A percentile compares a stretch with the other conserved stretches of the same genome.
Evolutionary conservation across 768 basidiomycete genomes (phyloP).

Genomic region (Daedaleopsis nitida): DNA sequence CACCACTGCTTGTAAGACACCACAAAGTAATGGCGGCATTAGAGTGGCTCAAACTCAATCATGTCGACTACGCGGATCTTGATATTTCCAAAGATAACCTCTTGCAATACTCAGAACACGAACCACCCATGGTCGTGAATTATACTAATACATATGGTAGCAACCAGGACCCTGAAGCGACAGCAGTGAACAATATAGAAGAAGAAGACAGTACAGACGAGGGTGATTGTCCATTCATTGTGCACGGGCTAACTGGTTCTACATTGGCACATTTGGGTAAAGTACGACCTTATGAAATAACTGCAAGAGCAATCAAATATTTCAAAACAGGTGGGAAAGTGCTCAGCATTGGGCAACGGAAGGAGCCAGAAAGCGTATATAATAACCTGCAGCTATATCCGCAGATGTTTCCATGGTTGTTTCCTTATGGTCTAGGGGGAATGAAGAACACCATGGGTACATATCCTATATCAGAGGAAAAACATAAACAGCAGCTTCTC

Average conservation of each 20-base stretch:
- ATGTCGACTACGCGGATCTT: slow-evolving; percentile 19
- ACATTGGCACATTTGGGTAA: too few relatives aligned
- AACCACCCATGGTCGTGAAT: slow-evolving; percentile 12
- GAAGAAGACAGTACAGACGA: neutral
- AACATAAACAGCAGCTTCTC: slow-evolving; percentile 8
- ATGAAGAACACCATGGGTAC: neutral
- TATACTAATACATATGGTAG: neutral
- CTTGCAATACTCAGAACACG: slow-evolving; percentile 5
- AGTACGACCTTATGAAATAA: neutral
- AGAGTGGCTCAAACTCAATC: slow-evolving; percentile 25
- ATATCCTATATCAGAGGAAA: neutral
- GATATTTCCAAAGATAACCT: slow-evolving; percentile 11
- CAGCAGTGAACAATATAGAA: neutral
- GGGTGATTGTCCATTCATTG: slow-evolving; percentile 8
- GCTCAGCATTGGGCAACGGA: too few relatives aligned
- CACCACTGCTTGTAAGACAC: slow-evolving; percentile 25
- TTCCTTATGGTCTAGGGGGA: slow-evolving; percentile 17
- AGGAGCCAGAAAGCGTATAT: too few relatives aligned
- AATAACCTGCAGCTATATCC: slow-evolving; percentile 19
- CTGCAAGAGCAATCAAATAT: slow-evolving; percentile 6
- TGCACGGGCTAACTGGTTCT: slow-evolving; percentile 13
- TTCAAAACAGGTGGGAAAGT: neutral
- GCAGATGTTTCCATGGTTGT: slow-evolving; percentile 21
- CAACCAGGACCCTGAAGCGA: neutral
- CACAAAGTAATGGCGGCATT: slow-evolving; percentile 20